Percentiles rank a stretch among this genome's conserved stretches.
phyloP scores from a whole-genome alignment of 164 flowering plant species.

The Pachysandra terminalis region DNA sequence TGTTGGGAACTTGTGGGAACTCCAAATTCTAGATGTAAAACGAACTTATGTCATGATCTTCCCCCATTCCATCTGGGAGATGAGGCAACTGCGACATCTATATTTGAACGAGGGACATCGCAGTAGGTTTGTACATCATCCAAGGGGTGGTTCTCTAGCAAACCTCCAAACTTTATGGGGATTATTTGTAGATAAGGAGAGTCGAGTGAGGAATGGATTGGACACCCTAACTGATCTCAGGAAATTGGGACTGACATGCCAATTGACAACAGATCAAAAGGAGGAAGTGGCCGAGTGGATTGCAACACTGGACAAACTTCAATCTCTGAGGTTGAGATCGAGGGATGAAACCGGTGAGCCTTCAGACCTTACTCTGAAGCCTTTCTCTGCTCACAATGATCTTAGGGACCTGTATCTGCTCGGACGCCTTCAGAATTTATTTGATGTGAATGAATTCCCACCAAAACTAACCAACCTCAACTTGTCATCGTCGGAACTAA shows the following conservation, averaged over 20 bases:
- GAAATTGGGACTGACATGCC: conserved; percentile 11
- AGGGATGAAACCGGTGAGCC: background rate
- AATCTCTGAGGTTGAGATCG: conserved; percentile 6
- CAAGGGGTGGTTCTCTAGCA: background rate
- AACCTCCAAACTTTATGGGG: conserved; percentile 16
- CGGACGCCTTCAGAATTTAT: background rate
- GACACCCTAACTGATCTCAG: background rate
- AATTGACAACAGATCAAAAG: background rate
- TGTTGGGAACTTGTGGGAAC: conserved; percentile 11
- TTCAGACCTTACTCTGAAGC: background rate
- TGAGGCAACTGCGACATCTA: conserved; percentile 8
- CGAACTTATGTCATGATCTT: conserved; percentile 9
- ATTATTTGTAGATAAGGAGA: conserved; percentile 2
- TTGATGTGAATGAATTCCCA: background rate
- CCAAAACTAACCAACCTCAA: conserved; percentile 5
- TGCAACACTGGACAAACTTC: background rate
- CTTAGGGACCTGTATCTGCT: background rate
- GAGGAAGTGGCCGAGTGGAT: background rate
- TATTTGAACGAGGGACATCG: conserved; percentile 7
- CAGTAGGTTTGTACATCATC: background rate
- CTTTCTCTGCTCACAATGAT: background rate
- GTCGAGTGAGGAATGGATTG: background rate
- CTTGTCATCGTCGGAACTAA: conserved; percentile 6
- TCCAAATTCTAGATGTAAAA: conserved; percentile 16
- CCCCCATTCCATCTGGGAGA: conserved; percentile 16